Evolutionary conservation across 257 asterid species (phyloP), one percentile per base, ranked within the genome.

Genomic region (Linaria vulgaris): DNA sequence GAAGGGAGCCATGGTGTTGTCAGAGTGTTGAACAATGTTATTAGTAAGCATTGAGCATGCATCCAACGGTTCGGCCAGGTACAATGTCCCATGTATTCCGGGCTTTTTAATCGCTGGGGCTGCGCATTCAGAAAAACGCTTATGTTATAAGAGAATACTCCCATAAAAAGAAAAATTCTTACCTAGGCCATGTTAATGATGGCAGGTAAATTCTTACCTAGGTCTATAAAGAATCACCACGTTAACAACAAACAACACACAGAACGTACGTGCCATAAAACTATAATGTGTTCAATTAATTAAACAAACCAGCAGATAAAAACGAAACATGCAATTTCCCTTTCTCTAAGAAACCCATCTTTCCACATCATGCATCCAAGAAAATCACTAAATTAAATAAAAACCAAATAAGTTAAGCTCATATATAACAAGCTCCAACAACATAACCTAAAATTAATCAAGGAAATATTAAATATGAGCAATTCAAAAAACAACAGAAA

Each of bases 21-120:
- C 76, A 54, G 54, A 53, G 11, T n/a, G 69, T 5, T 76, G 25
- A 52, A 60, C 73, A 38, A 77, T 66, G 41, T 67, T 71, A 63
- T 83, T 87, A 14, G 78, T 78, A 79, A 90, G 74, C 9, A 69
- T 25, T 3, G 74, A 76, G 76, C 97, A 87, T 14, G 88, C 95
- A 80, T 87, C 78, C 79, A 83, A 78, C 46, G 97, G 97, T 60
- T 83, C 86, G 9, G 96, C 96, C 48, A 74, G 53, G 71, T 77
- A 67, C 69, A 90, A 45, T n/a, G 45, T 55, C 61, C 96, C 96
- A 53, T 73, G 58, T 63, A 47, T 70, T 58, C 90, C 96, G 14
- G 88, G 59, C 19, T 78, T 82, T 51, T 66, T 72, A 59, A 82
- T 76, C 15, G 82, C 56, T 2, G 96, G 90, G 67, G 94, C 96